These are phyloP conservation scores for Capsicum pubescens DNA, from an alignment of 257 asterid genomes.

Conservation along the genomic window DNA sequence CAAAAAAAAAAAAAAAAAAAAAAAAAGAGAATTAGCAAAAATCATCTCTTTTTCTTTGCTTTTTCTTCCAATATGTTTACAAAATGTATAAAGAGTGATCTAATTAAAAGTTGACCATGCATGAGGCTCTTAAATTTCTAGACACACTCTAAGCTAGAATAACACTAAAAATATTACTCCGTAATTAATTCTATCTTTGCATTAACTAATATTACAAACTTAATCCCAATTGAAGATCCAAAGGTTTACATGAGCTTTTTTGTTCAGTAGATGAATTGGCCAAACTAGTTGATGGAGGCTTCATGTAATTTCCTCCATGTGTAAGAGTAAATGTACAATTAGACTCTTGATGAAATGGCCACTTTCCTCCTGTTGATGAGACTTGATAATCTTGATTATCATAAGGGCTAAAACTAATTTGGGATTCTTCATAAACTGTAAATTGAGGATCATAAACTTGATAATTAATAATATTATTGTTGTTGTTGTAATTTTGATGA, in stretches of 20 bases:
- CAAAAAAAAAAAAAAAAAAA: neutral
- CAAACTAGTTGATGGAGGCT: slow-evolving; percentile 34
- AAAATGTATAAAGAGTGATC: neutral
- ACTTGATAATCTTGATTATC: slow-evolving; percentile 33
- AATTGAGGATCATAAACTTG: slow-evolving; percentile 57
- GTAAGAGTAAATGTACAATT: slow-evolving; percentile 50
- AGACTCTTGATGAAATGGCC: slow-evolving; percentile 40
- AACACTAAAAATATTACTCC: neutral
- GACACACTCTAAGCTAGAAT: neutral
- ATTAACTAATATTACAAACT: slow-evolving; percentile 47
- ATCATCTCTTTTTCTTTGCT: neutral
- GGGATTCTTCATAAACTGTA: slow-evolving; percentile 54
- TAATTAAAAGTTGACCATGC: neutral
- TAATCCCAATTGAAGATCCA: slow-evolving; percentile 84
- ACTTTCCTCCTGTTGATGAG: slow-evolving; percentile 4
- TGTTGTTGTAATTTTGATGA: neutral
- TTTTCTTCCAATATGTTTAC: neutral
- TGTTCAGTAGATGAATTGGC: slow-evolving; percentile 40
- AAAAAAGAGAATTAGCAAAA: neutral
- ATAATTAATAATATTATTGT: slow-evolving; percentile 31
- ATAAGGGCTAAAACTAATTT: slow-evolving; percentile 57
- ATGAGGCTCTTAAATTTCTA: neutral
- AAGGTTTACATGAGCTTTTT: slow-evolving; percentile 45
- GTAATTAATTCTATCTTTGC: slow-evolving; percentile 24
- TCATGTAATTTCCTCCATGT: slow-evolving; percentile 36